These are phyloP conservation scores for Gaertneriomyces semiglobifer DNA, from an alignment of 192 early-diverging fungal genomes.

Conservation along the genomic window DNA sequence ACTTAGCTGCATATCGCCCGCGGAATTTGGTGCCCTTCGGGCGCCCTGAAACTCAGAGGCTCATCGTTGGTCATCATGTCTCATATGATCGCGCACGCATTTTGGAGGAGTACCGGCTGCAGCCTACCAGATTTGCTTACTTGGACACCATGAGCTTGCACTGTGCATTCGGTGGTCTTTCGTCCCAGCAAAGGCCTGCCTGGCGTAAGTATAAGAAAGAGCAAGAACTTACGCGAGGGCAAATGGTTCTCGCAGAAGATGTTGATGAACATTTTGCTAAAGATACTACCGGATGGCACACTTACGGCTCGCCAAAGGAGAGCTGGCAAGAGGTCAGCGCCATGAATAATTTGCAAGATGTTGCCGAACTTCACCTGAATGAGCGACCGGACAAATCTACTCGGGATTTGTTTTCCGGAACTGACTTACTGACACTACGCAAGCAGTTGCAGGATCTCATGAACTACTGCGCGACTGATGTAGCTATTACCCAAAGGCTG, in stretches of 20 bases:
- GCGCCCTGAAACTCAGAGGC: constrained; percentile 31
- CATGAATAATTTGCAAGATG: constrained; percentile 73
- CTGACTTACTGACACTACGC: constrained; percentile 36
- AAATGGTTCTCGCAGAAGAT: constrained; percentile 21
- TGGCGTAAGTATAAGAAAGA: constrained; percentile 74
- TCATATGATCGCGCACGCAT: constrained; percentile 87
- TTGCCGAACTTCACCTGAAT: constrained; percentile 75
- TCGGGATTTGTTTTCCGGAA: constrained; percentile 31
- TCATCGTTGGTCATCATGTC: constrained; percentile 89
- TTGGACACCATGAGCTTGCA: constrained; percentile 95
- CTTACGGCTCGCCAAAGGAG: too few relatives aligned
- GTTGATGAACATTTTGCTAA: too few relatives aligned
- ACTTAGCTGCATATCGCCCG: constrained; percentile 15
- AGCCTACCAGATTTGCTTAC: constrained; percentile 57
- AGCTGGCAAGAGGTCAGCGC: constrained; percentile 58
- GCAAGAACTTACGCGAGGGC: constrained; percentile 29
- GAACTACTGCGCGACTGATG: constrained; percentile 87
- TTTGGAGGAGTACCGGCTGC: constrained; percentile 75
- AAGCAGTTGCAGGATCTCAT: constrained; percentile 65
- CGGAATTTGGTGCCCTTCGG: constrained; percentile 69
- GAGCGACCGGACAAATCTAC: constrained; percentile 39
- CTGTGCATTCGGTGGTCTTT: constrained; percentile 81
- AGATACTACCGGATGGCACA: too few relatives aligned
- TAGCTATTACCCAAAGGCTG: constrained; percentile 68
- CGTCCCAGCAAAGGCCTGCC: constrained; percentile 76